These are phyloP conservation scores for Suillus plorans DNA, from an alignment of 768 basidiomycete genomes.

Conservation along the genomic window DNA sequence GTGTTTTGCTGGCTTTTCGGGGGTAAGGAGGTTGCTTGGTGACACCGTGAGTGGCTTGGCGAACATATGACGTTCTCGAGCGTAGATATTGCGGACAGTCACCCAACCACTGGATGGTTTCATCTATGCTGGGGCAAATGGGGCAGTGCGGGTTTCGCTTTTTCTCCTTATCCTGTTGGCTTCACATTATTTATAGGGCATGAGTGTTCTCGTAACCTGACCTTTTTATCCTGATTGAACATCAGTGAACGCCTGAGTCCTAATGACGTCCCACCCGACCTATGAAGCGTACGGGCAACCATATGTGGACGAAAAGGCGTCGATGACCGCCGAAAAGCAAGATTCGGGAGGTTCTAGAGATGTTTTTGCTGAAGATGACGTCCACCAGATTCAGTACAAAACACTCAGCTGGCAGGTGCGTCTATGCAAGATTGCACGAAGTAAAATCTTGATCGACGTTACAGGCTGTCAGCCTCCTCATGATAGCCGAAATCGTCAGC, in stretches of 20 bases:
- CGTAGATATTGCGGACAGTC: too few species aligned
- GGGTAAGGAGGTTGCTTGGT: too few species aligned
- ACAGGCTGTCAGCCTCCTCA: constrained; percentile 48
- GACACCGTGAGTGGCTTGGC: too few species aligned
- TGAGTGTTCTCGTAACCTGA: neutral
- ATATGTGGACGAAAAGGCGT: constrained; percentile 4
- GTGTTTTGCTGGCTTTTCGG: too few species aligned
- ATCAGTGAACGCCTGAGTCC: too few species aligned
- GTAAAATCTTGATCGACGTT: neutral
- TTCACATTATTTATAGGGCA: neutral
- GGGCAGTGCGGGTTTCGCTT: too few species aligned
- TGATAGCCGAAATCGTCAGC: constrained; percentile 59
- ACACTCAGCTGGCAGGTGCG: constrained; percentile 51
- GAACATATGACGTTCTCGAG: too few species aligned
- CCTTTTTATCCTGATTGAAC: too few species aligned
- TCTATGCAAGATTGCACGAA: neutral
- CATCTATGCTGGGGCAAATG: too few species aligned
- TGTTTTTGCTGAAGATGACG: constrained; percentile 45
- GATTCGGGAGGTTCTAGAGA: constrained; percentile 21
- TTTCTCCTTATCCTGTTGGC: too few species aligned
- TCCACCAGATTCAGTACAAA: constrained; percentile 51
- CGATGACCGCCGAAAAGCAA: neutral
- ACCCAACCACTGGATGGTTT: too few species aligned
- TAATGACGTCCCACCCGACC: constrained; percentile 2
- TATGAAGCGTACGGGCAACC: constrained; percentile 1